Base-by-base conservation (phyloP, 2,329 filamentous ascomycete species). In the Aspergillus uvarum region DNA sequence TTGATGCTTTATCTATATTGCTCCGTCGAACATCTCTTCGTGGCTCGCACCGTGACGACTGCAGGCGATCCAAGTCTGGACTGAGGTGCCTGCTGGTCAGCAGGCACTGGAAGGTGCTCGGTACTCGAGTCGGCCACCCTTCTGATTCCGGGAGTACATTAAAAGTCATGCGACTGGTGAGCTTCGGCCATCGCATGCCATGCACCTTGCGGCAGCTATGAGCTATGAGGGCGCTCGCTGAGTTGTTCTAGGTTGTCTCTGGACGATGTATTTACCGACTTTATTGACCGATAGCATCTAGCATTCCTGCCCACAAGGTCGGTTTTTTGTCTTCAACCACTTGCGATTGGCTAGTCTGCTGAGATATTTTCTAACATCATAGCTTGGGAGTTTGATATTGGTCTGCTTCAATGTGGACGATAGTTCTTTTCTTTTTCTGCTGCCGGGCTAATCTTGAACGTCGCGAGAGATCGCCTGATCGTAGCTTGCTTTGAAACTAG, bases 1-100 rank as follows among this genome's bases (percentile, higher is more conserved):
- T 72, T 62, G 26, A 68, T 71, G 60, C 63, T 61, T 54, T 49
- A 59, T 56, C 62, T 64, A 55, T 31, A 58, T 42, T 47, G 59
- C 50, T 52, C 54, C 7, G 12, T 12, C 29, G 50, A 22, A 24
- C 14, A 16, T 12, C 38, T 44, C 12, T 44, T 19, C n/a, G 8
- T 35, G 38, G 14, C 16, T 44, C 16, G 38, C 16, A 44, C 5
- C 6, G 14, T 19, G 16, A n/a, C 16, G 6, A 44, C 38, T 44
- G 38, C 38, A 44, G 38, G 38, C 38, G 38, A 44, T 19, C 38
- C 5, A 44, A 44, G 38, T 44, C 38, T 44, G 16, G 16, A 44
- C 38, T 44, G 38, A 44, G 16, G 16, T 19, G 38, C 38, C 16
- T 44, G 6, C 38, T 44, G 38, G 16, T 44, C 38, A 44, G 38